These are phyloP conservation scores for Eucalyptus tenuipes DNA, from an alignment of 345 rosid species.

Conservation along the genomic window DNA sequence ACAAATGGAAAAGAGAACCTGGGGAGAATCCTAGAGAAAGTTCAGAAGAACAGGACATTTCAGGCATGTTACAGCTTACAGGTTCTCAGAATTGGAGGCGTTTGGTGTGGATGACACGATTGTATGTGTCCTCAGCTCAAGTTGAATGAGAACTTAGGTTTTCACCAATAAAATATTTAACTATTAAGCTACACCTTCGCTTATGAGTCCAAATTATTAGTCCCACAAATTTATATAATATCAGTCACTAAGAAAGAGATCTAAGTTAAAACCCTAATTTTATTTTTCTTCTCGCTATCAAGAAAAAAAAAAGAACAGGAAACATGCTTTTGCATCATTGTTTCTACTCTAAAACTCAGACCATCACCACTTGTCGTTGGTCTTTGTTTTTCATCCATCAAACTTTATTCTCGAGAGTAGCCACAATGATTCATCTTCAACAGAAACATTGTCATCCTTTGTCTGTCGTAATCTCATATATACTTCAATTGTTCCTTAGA, in stretches of 20 bases:
- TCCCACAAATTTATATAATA: not conserved
- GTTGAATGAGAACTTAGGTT: not conserved
- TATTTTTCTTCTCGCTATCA: not conserved
- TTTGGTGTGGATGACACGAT: not conserved
- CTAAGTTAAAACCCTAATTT: not conserved
- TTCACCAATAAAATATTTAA: not conserved
- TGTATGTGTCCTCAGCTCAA: not conserved
- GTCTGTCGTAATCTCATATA: not conserved
- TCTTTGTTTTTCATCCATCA: not conserved
- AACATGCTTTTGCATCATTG: not conserved
- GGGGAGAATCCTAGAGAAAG: not conserved
- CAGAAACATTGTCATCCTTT: not conserved
- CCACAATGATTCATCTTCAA: not conserved
- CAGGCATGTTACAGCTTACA: not conserved
- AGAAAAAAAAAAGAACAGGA: not conserved
- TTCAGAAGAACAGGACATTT: not conserved
- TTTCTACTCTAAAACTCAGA: not conserved
- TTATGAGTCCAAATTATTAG: not conserved
- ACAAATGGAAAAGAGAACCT: not conserved
- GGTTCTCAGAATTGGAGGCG: not conserved
- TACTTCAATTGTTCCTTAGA: not conserved
- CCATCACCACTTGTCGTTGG: not conserved
- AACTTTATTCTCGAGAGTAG: not conserved
- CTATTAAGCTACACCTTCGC: not conserved
- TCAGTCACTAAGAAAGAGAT: not conserved